Evolutionary conservation across 1,284 basidiomycete genomes (phyloP), one percentile per base, ranked within the genome.

Genomic region (Sporisorium graminicola): DNA sequence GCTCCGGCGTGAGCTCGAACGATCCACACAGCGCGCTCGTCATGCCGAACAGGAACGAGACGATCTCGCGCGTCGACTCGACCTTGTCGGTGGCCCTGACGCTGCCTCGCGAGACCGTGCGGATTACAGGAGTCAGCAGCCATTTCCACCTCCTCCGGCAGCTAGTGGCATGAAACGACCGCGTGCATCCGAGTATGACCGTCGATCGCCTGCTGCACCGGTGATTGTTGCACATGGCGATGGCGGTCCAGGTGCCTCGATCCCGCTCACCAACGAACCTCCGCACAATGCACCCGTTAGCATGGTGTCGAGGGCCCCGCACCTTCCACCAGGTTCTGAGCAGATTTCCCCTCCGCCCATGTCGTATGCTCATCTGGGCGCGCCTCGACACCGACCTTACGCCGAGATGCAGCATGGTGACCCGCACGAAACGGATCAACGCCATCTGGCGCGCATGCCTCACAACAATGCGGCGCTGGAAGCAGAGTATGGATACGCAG

Each of bases 11-110:
- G 75, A 77, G 42, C 61, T 77, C 12, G 65, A 77, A 33, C 44
- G 65, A 10, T 63, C 75, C 4, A 57, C 71, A 0, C 70, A 70
- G 47, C 66, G 70, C 13, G 65, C 66, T 12, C 65, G 75, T 12
- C 47, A 77, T n/a, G 75, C 70, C 12, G 75, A 77, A 47, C 63
- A 57, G 43, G 70, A 77, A 57, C 59, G 75, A 2, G 75, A 77
- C 46, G 71, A 77, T 31, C 51, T 74, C 3, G 75, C 71, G 24
- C 59, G 75, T 18, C 70, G 75, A n/a, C 58, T 77, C 9, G 75
- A 77, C 27, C 61, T 69, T 26, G 75, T 57, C 16, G 67, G 52
- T 33, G 33, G 14, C 8, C 55, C 65, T 7, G 69, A 72, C 8
- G 46, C n/a, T 43, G 40, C 44, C 6, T 26, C 35, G 8, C 63